phyloP scores from a whole-genome alignment of 1,284 basidiomycete genomes.

The Sanghuangporus sanghuang region DNA sequence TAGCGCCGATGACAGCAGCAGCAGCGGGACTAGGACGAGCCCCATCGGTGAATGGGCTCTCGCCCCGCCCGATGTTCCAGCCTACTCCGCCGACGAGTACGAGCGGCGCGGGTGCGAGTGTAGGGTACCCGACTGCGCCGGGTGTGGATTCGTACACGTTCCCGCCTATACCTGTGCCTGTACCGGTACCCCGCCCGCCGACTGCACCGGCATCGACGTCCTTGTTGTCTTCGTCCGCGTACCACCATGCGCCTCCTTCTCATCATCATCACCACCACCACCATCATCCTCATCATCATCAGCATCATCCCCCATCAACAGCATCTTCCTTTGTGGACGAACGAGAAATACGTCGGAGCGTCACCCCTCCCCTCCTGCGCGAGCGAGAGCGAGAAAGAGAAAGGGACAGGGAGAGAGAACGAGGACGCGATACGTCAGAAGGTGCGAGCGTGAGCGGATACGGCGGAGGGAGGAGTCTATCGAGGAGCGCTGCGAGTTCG shows the following conservation, averaged over 20 bases:
- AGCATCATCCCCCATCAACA: too few species aligned
- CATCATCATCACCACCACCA: too few species aligned
- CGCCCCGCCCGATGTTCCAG: neutral
- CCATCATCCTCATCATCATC: too few species aligned
- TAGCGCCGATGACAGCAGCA: too few species aligned
- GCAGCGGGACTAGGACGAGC: neutral
- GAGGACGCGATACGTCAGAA: neutral
- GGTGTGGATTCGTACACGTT: slow-evolving; percentile 14
- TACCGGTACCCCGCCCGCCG: too few species aligned
- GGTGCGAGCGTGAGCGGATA: neutral
- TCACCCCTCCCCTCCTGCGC: too few species aligned
- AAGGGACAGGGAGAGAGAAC: neutral
- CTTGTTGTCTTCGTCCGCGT: too few species aligned
- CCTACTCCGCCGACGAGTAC: neutral
- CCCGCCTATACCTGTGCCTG: slow-evolving; percentile 1
- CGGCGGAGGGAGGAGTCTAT: neutral
- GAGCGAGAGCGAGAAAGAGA: too few species aligned
- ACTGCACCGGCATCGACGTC: too few species aligned
- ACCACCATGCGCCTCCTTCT: too few species aligned
- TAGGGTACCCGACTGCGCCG: neutral
- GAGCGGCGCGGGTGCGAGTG: neutral
- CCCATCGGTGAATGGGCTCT: neutral
- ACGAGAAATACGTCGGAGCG: too few species aligned
- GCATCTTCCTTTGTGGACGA: too few species aligned
- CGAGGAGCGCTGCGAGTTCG: slow-evolving; percentile 2